Evolutionary conservation across 495 filamentous ascomycete species (phyloP).

Genomic region (Tetracladium marchalianum): DNA sequence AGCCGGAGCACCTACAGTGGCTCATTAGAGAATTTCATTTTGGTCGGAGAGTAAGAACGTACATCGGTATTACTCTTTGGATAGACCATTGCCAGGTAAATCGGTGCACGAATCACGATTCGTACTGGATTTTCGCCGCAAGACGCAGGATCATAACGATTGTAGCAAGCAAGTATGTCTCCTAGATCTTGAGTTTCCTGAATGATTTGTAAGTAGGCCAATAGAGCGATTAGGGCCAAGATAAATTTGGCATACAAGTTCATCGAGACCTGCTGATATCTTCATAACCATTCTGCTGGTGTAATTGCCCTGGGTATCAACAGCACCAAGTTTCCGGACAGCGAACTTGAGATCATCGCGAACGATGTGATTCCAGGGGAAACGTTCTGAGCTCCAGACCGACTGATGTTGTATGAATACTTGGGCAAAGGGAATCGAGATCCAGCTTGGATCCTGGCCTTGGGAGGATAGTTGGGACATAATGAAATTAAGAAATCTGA

Average conservation of each 20-base stretch:
- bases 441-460: conserved; percentile 9
- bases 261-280: conserved; percentile 26
- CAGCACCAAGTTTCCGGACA: conserved; percentile 18
- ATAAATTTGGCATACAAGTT: conserved; percentile 24
- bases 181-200: conserved; percentile 18
- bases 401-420: conserved; percentile 23
- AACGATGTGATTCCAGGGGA: conserved; percentile 25
- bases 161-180: conserved; percentile 4
- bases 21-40: no score
- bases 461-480: conserved; percentile 16
- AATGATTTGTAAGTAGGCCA: background rate
- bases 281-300: conserved; percentile 21
- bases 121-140: conserved; percentile 18
- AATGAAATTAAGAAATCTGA: conserved; percentile 6
- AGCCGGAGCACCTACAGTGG: conserved; percentile 29
- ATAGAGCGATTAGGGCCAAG: background rate
- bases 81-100: conserved; percentile 25
- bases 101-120: conserved; percentile 18
- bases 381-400: conserved; percentile 13
- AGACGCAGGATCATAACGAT: conserved; percentile 10
- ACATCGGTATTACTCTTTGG: conserved; percentile 17
- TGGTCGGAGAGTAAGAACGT: background rate
- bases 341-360: conserved; percentile 29
- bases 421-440: conserved; percentile 21
- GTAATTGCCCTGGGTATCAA: conserved; percentile 15